Percentiles rank a stretch among this genome's conserved stretches.
phyloP scores from a whole-genome alignment of 2,329 filamentous ascomycete genomes.

The Aspergillus japonicus region DNA sequence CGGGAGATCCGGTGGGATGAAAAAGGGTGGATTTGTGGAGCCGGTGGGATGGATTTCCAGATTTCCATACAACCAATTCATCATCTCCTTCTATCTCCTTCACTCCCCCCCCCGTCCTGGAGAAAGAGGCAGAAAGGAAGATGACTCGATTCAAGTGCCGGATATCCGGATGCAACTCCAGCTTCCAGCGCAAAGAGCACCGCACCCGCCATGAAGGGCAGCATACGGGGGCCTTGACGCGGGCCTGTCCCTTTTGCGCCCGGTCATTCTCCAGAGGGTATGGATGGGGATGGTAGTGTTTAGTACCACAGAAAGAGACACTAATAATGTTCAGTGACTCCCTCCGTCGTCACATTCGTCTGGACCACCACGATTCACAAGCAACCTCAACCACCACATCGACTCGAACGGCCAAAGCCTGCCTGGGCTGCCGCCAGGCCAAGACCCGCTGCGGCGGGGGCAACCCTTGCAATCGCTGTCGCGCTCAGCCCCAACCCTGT shows the following conservation, averaged over 20 bases:
- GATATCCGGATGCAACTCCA: constrained; percentile 10
- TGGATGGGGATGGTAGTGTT: too few relatives aligned
- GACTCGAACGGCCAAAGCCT: constrained; percentile 15
- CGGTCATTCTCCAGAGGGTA: constrained; percentile 19
- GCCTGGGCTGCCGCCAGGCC: constrained; percentile 13
- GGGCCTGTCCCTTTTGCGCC: constrained; percentile 16
- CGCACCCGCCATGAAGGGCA: constrained; percentile 16
- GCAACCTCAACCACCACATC: not conserved
- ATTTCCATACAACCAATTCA: too few relatives aligned
- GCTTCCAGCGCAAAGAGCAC: constrained; percentile 22
- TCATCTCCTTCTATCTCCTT: too few relatives aligned
- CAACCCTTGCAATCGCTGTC: constrained; percentile 7
- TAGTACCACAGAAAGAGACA: too few relatives aligned
- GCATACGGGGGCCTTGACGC: constrained; percentile 8
- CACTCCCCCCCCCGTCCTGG: too few relatives aligned
- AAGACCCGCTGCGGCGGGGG: constrained; percentile 15
- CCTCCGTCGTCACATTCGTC: constrained; percentile 19
- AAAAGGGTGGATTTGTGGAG: too few relatives aligned
- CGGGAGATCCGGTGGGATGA: too few relatives aligned
- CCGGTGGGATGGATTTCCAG: too few relatives aligned
- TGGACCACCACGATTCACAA: constrained; percentile 15
- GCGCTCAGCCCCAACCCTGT: not conserved
- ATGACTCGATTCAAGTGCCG: constrained; percentile 9
- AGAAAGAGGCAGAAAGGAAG: not conserved
- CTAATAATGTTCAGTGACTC: constrained; percentile 11